Base-by-base conservation (phyloP, 2,329 filamentous ascomycete genomes). In the Beauveria asiatica region DNA sequence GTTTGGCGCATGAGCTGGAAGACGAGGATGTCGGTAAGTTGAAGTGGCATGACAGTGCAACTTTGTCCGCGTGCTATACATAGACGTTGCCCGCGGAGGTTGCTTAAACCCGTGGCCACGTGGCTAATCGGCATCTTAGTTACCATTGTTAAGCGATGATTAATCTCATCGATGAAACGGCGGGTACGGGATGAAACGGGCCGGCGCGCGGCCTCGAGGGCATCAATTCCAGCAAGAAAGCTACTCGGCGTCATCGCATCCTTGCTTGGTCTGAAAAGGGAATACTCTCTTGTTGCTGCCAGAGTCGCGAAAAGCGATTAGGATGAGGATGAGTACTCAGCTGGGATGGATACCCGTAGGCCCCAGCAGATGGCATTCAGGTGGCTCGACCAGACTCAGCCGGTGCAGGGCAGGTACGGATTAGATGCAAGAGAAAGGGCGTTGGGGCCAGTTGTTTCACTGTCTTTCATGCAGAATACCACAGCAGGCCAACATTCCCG, bases 1-100 rank as follows among this genome's bases (percentile, higher is more conserved):
- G 94, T 54, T 82, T 99, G 65, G 79, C 83, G 57, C 94, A 99
- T 73, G 91, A 96, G 79, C 81, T 99, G 70, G 90, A 86, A 61
- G 94, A 99, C 73, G 94, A 99, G 78, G 94, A 99, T 77, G 96
- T 99, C 75, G 90, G 90, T 93, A 81, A 78, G 87, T 80, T 58
- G 53, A 62, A 62, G 61, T 23, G 30, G 52, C 33, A 21, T 16
- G 19, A 30, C 21, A 21, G 42, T 23, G 21, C 53, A 37, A 37
- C 33, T 16, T 37, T 37, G 11, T 37, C 19, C n/a, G 27, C 30
- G 21, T 41, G 13, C 54, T n/a, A 19, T 11, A 33, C 30, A 33
- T 13, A 19, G 42, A 25, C 37, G 21, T 27, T n/a, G 5, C n/a
- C 3, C 30, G 53, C 9, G n/a, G 16, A 33, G 27, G 27, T 56